These are phyloP conservation scores for Globisporangium perplexum DNA, from an alignment of 352 stramenopile species.

Conservation along the genomic window DNA sequence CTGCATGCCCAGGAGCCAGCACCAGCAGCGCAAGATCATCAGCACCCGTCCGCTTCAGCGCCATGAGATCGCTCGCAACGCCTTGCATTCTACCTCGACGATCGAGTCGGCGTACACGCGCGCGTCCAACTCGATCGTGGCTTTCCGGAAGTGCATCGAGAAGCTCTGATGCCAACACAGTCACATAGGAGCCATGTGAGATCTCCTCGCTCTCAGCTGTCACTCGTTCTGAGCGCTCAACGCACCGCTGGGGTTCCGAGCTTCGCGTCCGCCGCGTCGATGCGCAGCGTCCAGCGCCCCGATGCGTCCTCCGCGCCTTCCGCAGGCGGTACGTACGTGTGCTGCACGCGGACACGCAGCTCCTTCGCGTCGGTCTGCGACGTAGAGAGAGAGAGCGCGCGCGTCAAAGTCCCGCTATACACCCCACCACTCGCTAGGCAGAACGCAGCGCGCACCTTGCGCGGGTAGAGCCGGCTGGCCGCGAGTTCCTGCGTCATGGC, in stretches of 20 bases:
- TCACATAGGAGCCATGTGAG: background rate
- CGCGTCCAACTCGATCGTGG: slow-evolving; percentile 63
- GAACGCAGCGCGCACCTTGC: slow-evolving; percentile 18
- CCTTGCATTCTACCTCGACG: slow-evolving; percentile 34
- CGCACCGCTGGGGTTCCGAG: slow-evolving; percentile 32
- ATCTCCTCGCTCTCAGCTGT: no score
- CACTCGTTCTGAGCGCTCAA: background rate
- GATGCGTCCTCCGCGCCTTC: slow-evolving; percentile 26
- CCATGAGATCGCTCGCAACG: background rate
- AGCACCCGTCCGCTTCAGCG: background rate
- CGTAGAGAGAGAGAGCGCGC: background rate
- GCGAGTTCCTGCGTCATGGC: slow-evolving; percentile 50
- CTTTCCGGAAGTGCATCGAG: slow-evolving; percentile 72
- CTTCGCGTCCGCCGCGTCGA: slow-evolving; percentile 41
- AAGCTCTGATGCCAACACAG: slow-evolving; percentile 41
- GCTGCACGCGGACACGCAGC: slow-evolving; percentile 50
- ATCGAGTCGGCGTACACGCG: slow-evolving; percentile 62
- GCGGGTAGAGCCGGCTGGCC: slow-evolving; percentile 54
- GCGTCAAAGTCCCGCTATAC: no score
- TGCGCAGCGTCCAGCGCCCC: slow-evolving; percentile 59
- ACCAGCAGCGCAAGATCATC: background rate
- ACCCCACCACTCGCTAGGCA: no score
- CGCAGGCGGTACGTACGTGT: slow-evolving; percentile 51
- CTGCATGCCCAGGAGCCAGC: slow-evolving; percentile 9
- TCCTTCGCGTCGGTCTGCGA: slow-evolving; percentile 45